Base-by-base conservation (phyloP, 208 protist genomes). In the Leishmania amazonensis region DNA sequence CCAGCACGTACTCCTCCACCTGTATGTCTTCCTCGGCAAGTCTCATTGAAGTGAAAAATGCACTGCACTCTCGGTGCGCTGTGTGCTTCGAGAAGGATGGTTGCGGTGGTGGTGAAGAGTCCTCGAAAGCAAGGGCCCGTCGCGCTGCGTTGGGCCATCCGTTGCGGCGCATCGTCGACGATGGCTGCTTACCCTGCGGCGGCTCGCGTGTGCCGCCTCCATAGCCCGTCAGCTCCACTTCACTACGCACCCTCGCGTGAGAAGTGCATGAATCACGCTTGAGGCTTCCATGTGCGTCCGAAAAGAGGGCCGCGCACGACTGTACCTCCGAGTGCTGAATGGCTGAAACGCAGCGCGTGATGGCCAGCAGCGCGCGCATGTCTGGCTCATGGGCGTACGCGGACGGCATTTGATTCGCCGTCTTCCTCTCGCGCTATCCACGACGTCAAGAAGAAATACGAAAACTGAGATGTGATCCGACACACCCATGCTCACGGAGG, bases 381-480 rank as follows among this genome's bases (percentile, higher is more conserved):
- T 85, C 73, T 0, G 82, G 82, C 64, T 85, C 82, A 31, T 85
- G 82, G 24, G 47, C 76, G n/a, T 80, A 80, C 28, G 76, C 3
- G 45, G 76, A 70, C 7, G 57, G 57, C 75, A 78, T 78, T 15
- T 74, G 42, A 45, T 13, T 51, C 7, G 4, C 70, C n/a, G 24
- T 21, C 35, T 28, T 53, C 45, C 28, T 53, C 51, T 74, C 11
- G 70, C 51, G 19, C n/a, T 11, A 74, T 31, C 11, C 70, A 74
- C 19, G 28, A 54, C 15, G 40, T 31, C 3, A 24, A 15, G 45
- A 51, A 62, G 24, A 13, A 72, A 49, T 49, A 74, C 24, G 1
- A 0, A 38, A 19, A 38, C 31, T 13, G 68, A 73, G 42, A 7
- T 31, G 4, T 6, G 7, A 24, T 49, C 35, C 4, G 21, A 31